Conservation (phyloP, 2,329 filamentous ascomycete species). For the Rosellinia necatrix region DNA sequence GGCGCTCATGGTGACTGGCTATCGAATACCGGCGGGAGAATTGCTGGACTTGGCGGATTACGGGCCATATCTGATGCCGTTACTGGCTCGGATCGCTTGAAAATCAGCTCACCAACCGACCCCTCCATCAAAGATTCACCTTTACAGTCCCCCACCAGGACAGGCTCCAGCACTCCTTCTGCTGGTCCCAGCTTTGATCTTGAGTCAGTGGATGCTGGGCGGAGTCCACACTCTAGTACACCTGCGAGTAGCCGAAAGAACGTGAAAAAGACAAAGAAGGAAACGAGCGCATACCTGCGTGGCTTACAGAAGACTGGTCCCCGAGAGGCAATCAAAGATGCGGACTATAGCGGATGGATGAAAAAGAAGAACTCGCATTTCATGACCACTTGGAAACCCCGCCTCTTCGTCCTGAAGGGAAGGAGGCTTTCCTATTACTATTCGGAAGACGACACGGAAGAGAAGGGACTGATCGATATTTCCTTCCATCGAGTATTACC, state of each 20-base stretch:
- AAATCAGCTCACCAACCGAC: slow-evolving; percentile 55
- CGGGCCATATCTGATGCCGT: slow-evolving; percentile 84
- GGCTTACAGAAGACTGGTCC: slow-evolving; percentile 83
- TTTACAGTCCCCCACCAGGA: slow-evolving; percentile 69
- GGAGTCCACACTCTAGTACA: slow-evolving; percentile 55
- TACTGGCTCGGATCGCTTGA: slow-evolving; percentile 57
- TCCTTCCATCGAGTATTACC: slow-evolving; percentile 96
- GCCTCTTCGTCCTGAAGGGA: slow-evolving; percentile 92
- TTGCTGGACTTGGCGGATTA: slow-evolving; percentile 66
- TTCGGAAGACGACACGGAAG: slow-evolving; percentile 86
- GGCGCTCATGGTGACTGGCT: slow-evolving; percentile 62
- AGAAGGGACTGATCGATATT: slow-evolving; percentile 96
- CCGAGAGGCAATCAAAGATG: slow-evolving; percentile 79
- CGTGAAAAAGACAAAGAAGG: slow-evolving; percentile 80
- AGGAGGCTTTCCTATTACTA: slow-evolving; percentile 95
- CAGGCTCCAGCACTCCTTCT: slow-evolving; percentile 74
- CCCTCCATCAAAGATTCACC: slow-evolving; percentile 57
- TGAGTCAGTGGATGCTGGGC: slow-evolving; percentile 71
- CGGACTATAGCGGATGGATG: slow-evolving; percentile 99
- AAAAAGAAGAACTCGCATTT: slow-evolving; percentile 97
- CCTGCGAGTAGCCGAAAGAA: slow-evolving; percentile 55
- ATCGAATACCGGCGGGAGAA: slow-evolving; percentile 55
- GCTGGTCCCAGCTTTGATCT: slow-evolving; percentile 74
- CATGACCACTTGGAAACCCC: slow-evolving; percentile 97
- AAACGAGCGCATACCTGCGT: slow-evolving; percentile 90